phyloP scores from a whole-genome alignment of 768 basidiomycete genomes.

The Tylopilus vinaceipallidus region DNA sequence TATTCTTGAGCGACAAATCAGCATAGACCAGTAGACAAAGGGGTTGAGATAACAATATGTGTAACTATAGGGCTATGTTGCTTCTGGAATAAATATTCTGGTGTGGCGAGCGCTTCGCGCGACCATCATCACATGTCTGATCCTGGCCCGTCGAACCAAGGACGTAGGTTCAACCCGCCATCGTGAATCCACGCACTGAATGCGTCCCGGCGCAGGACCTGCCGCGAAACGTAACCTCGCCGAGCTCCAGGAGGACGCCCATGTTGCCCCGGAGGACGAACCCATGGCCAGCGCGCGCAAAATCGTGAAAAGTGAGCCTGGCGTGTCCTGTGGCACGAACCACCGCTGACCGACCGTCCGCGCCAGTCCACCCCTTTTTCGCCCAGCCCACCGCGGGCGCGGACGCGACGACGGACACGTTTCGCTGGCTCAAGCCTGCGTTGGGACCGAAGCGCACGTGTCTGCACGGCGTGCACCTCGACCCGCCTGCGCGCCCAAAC shows the following conservation, averaged over 20 bases:
- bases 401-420: slow-evolving; percentile 7
- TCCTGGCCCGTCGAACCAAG: slow-evolving; percentile 10
- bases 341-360: background rate
- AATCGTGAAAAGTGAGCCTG: slow-evolving; percentile 27
- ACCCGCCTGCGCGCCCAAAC: slow-evolving; percentile 41
- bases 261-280: slow-evolving; percentile 14
- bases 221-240: slow-evolving; percentile 19
- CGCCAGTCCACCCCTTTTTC: slow-evolving; percentile 46
- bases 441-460: slow-evolving; percentile 37
- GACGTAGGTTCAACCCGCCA: slow-evolving; percentile 13
- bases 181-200: background rate
- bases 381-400: slow-evolving; percentile 22
- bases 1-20: slow-evolving; percentile 80
- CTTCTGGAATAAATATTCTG: slow-evolving; percentile 13
- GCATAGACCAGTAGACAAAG: slow-evolving; percentile 16
- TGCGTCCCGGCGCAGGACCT: background rate
- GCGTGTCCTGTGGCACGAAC: too few relatives aligned
- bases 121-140: slow-evolving; percentile 9
- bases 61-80: slow-evolving; percentile 13
- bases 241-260: slow-evolving; percentile 11
- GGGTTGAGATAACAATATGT: slow-evolving; percentile 1
- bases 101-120: background rate
- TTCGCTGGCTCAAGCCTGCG: slow-evolving; percentile 35
- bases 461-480: slow-evolving; percentile 34
- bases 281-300: slow-evolving; percentile 19